These are phyloP conservation scores for Zangia roseola DNA, from an alignment of 768 basidiomycete genomes.

Conservation along the genomic window DNA sequence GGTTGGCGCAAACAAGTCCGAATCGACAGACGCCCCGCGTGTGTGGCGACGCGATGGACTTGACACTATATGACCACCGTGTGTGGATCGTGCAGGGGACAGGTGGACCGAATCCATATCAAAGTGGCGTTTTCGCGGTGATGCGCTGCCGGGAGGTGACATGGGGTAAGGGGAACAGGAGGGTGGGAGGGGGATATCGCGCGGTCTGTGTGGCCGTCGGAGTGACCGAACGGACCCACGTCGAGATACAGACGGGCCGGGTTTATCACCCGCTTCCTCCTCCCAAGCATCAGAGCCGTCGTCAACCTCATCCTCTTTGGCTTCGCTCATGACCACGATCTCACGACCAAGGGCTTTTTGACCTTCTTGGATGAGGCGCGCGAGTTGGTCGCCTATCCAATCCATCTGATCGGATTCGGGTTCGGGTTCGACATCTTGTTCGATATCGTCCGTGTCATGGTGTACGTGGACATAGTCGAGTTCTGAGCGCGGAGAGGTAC, in stretches of 20 bases:
- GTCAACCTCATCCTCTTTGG: conserved; percentile 72
- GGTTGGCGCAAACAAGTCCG: conserved; percentile 24
- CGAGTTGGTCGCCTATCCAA: conserved; percentile 74
- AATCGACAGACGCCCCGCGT: conserved; percentile 38
- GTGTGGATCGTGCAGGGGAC: conserved; percentile 22
- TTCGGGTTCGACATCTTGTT: conserved; percentile 39
- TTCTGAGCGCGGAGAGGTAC: conserved; percentile 38
- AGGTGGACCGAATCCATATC: conserved; percentile 20
- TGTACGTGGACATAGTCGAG: conserved; percentile 38
- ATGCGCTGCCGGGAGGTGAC: conserved; percentile 30
- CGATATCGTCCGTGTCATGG: conserved; percentile 33
- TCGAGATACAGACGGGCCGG: conserved; percentile 24
- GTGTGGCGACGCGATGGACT: conserved; percentile 14
- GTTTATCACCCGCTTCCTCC: conserved; percentile 45
- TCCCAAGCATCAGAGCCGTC: conserved; percentile 77
- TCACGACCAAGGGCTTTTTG: conserved; percentile 75
- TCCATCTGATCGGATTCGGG: conserved; percentile 64
- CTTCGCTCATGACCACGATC: conserved; percentile 75
- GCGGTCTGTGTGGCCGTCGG: conserved; percentile 21
- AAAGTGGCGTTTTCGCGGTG: conserved; percentile 36
- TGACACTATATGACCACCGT: conserved; percentile 10
- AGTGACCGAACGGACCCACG: conserved; percentile 28
- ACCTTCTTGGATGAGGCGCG: conserved; percentile 73
- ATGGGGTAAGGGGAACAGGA: conserved; percentile 28
- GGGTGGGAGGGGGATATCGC: conserved; percentile 27